A percentile compares a stretch with the other conserved stretches of the same genome.
These are phyloP conservation scores for Chernovozyma sophiae-reginae DNA, from an alignment of 1,139 yeast genomes.

Conservation along the genomic window DNA sequence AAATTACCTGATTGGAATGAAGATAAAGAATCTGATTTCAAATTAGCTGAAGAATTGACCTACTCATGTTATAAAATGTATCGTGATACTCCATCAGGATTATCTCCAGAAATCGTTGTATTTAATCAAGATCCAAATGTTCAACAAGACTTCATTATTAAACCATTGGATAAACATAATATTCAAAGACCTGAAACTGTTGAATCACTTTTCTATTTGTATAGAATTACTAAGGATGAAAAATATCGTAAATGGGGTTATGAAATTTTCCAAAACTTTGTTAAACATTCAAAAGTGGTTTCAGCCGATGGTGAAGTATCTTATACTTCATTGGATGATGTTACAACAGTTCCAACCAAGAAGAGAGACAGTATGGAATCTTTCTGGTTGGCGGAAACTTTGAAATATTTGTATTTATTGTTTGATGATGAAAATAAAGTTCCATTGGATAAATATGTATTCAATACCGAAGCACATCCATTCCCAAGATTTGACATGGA, in stretches of 20 bases:
- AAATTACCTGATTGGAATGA: constrained; percentile 32
- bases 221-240: constrained; percentile 74
- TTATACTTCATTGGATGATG: constrained; percentile 67
- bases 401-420: constrained; percentile 79
- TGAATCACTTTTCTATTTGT: constrained; percentile 78
- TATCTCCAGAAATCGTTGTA: constrained; percentile 85
- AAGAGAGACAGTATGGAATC: constrained; percentile 79
- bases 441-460: constrained; percentile 66
- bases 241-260: constrained; percentile 90
- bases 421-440: constrained; percentile 62
- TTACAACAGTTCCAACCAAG: constrained; percentile 52
- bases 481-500: constrained; percentile 66
- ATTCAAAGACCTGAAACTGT: constrained; percentile 94
- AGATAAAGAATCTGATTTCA: constrained; percentile 49
- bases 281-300: constrained; percentile 51
- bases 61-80: constrained; percentile 84
- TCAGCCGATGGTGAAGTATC: constrained; percentile 49
- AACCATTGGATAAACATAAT: constrained; percentile 73
- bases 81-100: constrained; percentile 56
- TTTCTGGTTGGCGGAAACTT: constrained; percentile 92
- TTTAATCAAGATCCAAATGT: constrained; percentile 48
- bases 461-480: constrained; percentile 93
- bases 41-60: constrained; percentile 71
- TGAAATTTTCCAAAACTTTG: constrained; percentile 73
- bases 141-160: constrained; percentile 57